A percentile compares a stretch with the other conserved stretches of the same genome.
phyloP scores from a whole-genome alignment of 2,329 filamentous ascomycete genomes.

The Chrysosporium keratinophilum region DNA sequence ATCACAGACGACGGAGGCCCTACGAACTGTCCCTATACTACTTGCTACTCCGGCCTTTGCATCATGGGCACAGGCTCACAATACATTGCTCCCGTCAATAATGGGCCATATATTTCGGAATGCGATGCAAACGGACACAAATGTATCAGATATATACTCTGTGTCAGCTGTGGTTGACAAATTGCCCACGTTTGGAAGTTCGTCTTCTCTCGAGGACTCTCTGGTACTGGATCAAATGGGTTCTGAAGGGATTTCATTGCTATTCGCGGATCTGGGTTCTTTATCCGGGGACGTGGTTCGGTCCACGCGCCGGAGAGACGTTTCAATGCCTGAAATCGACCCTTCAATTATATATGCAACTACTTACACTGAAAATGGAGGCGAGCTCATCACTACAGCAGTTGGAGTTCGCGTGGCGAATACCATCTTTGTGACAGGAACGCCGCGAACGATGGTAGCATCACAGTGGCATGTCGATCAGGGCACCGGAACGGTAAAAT shows the following conservation, averaged over 20 bases:
- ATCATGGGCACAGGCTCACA: constrained; percentile 27
- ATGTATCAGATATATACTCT: constrained; percentile 19
- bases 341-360: constrained; percentile 26
- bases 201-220: neutral
- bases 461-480: constrained; percentile 27
- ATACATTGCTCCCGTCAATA: constrained; percentile 25
- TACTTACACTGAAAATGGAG: constrained; percentile 11
- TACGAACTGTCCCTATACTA: constrained; percentile 24
- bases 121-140: constrained; percentile 11
- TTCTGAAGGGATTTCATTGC: constrained; percentile 29
- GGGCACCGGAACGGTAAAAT: constrained; percentile 17
- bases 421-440: constrained; percentile 35
- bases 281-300: constrained; percentile 25
- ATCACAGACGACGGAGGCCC: constrained; percentile 13
- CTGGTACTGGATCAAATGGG: constrained; percentile 13
- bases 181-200: constrained; percentile 20
- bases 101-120: constrained; percentile 23
- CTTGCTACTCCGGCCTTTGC: constrained; percentile 32
- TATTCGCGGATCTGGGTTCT: constrained; percentile 21
- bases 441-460: constrained; percentile 32
- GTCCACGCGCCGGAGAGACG: constrained; percentile 23
- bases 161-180: constrained; percentile 31
- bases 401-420: constrained; percentile 34
- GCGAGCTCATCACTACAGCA: constrained; percentile 20
- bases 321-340: constrained; percentile 23